These are phyloP conservation scores for Hippophae gyantsensis DNA, from an alignment of 306 rosid genomes.

Conservation along the genomic window DNA sequence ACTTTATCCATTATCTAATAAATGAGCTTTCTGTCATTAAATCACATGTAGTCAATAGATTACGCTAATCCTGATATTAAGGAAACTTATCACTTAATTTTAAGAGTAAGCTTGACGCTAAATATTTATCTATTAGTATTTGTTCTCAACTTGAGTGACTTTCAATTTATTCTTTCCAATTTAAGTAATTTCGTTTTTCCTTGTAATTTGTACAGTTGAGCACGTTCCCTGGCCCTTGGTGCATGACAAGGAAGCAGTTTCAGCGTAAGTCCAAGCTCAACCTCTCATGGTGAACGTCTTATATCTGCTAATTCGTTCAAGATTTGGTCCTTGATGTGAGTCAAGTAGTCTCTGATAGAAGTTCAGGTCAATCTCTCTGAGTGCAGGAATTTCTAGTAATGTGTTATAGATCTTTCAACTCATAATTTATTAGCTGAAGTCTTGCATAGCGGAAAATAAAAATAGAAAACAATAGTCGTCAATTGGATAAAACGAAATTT, in stretches of 20 bases:
- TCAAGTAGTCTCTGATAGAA: not conserved
- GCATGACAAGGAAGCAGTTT: slow-evolving; percentile 61
- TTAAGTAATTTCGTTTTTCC: slow-evolving; percentile 10
- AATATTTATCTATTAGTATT: slow-evolving; percentile 1
- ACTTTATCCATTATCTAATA: not conserved
- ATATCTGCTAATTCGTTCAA: not conserved
- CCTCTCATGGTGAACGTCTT: slow-evolving; percentile 50
- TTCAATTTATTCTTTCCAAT: not conserved
- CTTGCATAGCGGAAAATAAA: too few relatives aligned
- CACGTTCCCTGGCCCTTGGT: slow-evolving; percentile 78
- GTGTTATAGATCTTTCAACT: too few relatives aligned
- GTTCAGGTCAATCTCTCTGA: too few relatives aligned
- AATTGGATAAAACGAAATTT: too few relatives aligned
- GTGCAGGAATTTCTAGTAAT: too few relatives aligned
- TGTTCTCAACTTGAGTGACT: not conserved
- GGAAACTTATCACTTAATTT: too few relatives aligned
- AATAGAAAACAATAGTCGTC: too few relatives aligned
- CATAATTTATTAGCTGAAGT: too few relatives aligned
- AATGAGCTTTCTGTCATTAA: not conserved
- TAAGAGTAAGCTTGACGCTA: too few relatives aligned
- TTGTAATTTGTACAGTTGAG: slow-evolving; percentile 45
- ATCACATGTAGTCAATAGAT: too few relatives aligned
- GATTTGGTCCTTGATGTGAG: not conserved
- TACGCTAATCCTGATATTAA: too few relatives aligned
- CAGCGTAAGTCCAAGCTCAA: slow-evolving; percentile 46